phyloP scores from a whole-genome alignment of 306 rosid genomes.

The Malus domestica region ASM211411v1 NC_041799.1:13165001-13165500 shows the following conservation, averaged over 20 bases:
- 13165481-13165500: constrained; percentile 97
- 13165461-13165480: constrained; percentile 90
- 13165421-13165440: constrained; percentile 83
- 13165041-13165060: constrained; percentile 74
- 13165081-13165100: constrained; percentile 98
- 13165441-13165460: constrained; percentile 81
- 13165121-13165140: constrained; percentile 72
- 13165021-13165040: constrained; percentile 41
- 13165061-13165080: constrained; percentile 90
- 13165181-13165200: constrained; percentile 81
- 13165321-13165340: constrained; percentile 76
- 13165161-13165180: constrained; percentile 95
- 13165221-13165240: constrained; percentile 61
- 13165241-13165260: constrained; percentile 78
- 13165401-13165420: constrained; percentile 70
- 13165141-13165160: constrained; percentile 97
- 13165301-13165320: constrained; percentile 76
- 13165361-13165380: constrained; percentile 92
- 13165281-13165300: constrained; percentile 83
- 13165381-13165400: constrained; percentile 63
- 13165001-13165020: constrained; percentile 74
- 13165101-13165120: constrained; percentile 82
- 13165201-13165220: constrained; percentile 55
- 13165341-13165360: constrained; percentile 75
- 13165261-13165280: constrained; percentile 52